These are phyloP conservation scores for Sarocladium strictum DNA, from an alignment of 2,329 filamentous ascomycete species.

Conservation along the genomic window DNA sequence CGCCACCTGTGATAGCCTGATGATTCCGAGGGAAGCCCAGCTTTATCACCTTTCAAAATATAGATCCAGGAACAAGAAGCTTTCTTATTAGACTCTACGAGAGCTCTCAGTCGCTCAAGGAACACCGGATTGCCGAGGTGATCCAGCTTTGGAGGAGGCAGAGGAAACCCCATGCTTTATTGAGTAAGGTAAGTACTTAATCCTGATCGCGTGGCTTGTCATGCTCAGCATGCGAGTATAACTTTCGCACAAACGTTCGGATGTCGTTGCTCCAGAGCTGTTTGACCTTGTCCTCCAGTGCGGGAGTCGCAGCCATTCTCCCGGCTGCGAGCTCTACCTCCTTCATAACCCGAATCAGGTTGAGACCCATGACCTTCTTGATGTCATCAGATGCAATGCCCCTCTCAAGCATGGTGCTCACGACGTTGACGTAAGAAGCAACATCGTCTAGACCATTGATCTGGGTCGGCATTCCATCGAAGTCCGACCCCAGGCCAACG, in stretches of 20 bases:
- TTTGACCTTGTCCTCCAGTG: background rate
- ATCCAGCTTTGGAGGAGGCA: background rate
- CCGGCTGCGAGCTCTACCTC: background rate
- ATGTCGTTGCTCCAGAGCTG: background rate
- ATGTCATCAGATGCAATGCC: conserved; percentile 15
- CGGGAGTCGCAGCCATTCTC: background rate
- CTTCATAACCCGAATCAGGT: background rate
- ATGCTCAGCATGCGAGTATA: background rate
- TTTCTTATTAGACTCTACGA: background rate
- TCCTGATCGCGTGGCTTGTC: background rate
- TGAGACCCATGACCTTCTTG: conserved; percentile 8
- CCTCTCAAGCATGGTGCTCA: conserved; percentile 13
- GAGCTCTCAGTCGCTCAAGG: background rate
- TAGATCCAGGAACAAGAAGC: background rate
- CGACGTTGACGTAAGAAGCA: conserved; percentile 12
- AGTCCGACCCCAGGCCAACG: conserved; percentile 14
- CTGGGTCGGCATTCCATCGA: conserved; percentile 12
- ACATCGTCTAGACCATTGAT: conserved; percentile 13
- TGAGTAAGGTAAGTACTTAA: background rate
- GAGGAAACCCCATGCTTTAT: background rate
- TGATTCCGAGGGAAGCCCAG: background rate
- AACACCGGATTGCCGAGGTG: background rate
- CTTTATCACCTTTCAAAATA: background rate
- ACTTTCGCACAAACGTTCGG: background rate
- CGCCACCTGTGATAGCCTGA: background rate